Conservation (phyloP, 345 rosid genomes). For the Mangifera indica region DNA sequence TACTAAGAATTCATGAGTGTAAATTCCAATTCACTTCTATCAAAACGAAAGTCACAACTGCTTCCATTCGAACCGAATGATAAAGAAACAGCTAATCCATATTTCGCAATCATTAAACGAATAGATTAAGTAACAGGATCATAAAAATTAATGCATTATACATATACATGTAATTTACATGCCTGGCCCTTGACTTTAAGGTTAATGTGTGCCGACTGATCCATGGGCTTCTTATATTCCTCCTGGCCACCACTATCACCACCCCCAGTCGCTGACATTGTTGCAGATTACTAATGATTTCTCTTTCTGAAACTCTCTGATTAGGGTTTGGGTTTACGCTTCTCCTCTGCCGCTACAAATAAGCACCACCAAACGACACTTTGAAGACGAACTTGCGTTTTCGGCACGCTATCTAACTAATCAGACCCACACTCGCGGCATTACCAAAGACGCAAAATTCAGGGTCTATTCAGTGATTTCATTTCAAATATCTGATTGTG, state of each 20-base stretch:
- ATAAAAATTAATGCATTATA: background rate
- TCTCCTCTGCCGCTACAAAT: background rate
- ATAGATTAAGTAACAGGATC: no score
- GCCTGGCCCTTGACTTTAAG: constrained; percentile 87
- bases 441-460: background rate
- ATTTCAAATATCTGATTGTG: fast-evolving
- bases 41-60: no score
- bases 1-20: no score
- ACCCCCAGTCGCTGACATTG: constrained; percentile 49
- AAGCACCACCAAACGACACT: background rate
- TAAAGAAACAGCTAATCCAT: no score
- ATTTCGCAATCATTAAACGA: no score
- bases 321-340: constrained; percentile 10
- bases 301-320: background rate
- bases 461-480: constrained; percentile 1
- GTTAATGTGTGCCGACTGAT: constrained; percentile 56
- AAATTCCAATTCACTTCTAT: no score
- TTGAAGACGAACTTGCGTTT: constrained; percentile 18
- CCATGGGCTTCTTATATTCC: constrained; percentile 69
- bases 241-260: constrained; percentile 40
- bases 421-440: constrained; percentile 2
- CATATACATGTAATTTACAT: background rate
- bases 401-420: constrained; percentile 26
- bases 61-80: no score
- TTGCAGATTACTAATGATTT: background rate